phyloP scores from a whole-genome alignment of 1,284 basidiomycete species.

The Ceratobasidium sp. region DNA sequence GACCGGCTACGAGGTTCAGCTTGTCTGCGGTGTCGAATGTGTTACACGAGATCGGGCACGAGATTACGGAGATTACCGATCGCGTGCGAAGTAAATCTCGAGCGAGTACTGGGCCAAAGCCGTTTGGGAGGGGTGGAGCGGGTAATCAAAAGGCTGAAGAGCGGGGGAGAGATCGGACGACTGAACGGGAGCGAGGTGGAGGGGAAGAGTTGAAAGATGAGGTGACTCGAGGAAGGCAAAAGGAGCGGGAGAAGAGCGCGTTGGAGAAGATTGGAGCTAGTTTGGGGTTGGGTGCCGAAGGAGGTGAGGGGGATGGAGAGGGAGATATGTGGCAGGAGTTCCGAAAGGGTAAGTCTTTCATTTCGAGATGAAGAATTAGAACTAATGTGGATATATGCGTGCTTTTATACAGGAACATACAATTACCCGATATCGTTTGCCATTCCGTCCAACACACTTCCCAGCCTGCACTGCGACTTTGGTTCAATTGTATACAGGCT shows the following conservation, averaged over 20 bases:
- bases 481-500: constrained; percentile 86
- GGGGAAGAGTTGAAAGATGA: constrained; percentile 51
- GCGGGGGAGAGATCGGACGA: too few species aligned
- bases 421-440: constrained; percentile 94
- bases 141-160: constrained; percentile 8
- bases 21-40: constrained; percentile 55
- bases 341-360: constrained; percentile 75
- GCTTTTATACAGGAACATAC: constrained; percentile 76
- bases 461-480: constrained; percentile 82
- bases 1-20: constrained; percentile 54
- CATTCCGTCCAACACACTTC: constrained; percentile 85
- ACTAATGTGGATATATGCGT: constrained; percentile 19
- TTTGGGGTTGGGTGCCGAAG: constrained; percentile 58
- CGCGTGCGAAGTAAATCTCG: constrained; percentile 44
- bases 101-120: constrained; percentile 8
- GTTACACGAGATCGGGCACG: constrained; percentile 57
- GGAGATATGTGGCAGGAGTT: constrained; percentile 87
- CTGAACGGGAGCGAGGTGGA: constrained; percentile 11
- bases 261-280: constrained; percentile 58
- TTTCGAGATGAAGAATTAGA: constrained; percentile 15
- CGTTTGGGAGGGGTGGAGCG: constrained; percentile 38
- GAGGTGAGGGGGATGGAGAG: constrained; percentile 61
- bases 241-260: constrained; percentile 46
- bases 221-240: constrained; percentile 38
- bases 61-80: constrained; percentile 54